Evolutionary conservation across 2,329 filamentous ascomycete genomes (phyloP).

Genomic region (Pseudogymnoascus sp.): DNA sequence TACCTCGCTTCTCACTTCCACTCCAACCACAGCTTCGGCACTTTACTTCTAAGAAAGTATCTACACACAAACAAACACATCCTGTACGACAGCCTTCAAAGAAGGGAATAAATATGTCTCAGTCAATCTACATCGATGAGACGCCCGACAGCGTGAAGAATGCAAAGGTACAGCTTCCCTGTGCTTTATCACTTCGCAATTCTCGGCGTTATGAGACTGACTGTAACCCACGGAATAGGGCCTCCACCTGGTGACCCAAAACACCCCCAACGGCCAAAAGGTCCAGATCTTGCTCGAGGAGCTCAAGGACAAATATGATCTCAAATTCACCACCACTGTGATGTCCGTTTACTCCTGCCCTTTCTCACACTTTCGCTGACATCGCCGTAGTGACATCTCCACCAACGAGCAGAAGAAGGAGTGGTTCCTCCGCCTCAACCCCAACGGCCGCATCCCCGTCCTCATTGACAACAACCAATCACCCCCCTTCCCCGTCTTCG

Average conservation of each 20-base stretch:
- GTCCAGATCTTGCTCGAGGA: constrained; percentile 49
- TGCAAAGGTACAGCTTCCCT: constrained; percentile 28
- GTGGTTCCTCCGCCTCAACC: constrained; percentile 41
- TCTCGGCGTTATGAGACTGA: background rate
- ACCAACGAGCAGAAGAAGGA: constrained; percentile 49
- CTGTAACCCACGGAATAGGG: constrained; percentile 25
- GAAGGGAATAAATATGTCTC: constrained; percentile 25
- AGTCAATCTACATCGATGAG: constrained; percentile 35
- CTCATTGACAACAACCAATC: constrained; percentile 36
- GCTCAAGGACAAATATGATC: constrained; percentile 41
- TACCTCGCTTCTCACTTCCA: background rate
- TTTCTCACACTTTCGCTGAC: background rate
- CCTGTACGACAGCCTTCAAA: background rate
- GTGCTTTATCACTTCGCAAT: background rate
- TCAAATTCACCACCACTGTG: constrained; percentile 38
- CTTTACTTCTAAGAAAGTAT: background rate
- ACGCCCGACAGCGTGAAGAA: constrained; percentile 38
- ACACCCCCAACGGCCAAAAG: constrained; percentile 43
- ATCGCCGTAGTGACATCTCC: constrained; percentile 30
- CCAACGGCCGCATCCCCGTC: constrained; percentile 30
- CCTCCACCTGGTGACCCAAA: constrained; percentile 42
- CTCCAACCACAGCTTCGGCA: background rate
- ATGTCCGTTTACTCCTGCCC: constrained; percentile 22
- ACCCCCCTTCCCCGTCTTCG: constrained; percentile 43
- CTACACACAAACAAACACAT: constrained; percentile 1